A percentile compares a stretch with the other conserved stretches of the same genome.
These are phyloP conservation scores for Neonectria punicea DNA, from an alignment of 2,329 filamentous ascomycete genomes.

Conservation along the genomic window DNA sequence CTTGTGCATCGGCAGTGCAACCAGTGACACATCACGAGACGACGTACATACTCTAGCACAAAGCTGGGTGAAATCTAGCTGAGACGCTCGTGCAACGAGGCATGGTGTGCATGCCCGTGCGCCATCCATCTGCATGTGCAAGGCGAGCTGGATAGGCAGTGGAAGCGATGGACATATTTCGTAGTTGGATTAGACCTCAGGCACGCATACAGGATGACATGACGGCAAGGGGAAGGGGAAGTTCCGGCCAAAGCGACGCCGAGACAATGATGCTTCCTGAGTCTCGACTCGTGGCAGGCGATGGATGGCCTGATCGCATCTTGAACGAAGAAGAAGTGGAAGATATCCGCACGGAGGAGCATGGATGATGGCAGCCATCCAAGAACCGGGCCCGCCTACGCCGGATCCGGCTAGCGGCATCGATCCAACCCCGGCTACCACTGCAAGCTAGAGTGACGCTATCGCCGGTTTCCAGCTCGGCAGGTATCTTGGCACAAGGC, in stretches of 20 bases:
- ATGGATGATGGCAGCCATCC: not conserved
- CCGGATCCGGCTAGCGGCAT: conserved; percentile 8
- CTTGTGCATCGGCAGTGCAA: conserved; percentile 25
- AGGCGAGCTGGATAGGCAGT: not conserved
- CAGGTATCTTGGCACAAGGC: not conserved
- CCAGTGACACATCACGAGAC: conserved; percentile 27
- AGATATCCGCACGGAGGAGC: not conserved
- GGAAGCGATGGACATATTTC: not conserved
- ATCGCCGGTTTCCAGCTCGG: conserved; percentile 1
- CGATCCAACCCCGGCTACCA: not conserved
- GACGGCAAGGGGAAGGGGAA: not conserved
- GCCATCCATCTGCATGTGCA: conserved; percentile 4
- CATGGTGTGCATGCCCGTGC: conserved; percentile 20
- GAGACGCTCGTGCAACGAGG: conserved; percentile 33
- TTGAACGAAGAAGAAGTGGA: too few species aligned
- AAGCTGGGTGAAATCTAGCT: conserved; percentile 29
- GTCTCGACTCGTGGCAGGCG: not conserved
- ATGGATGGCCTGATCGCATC: not conserved
- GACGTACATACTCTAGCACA: conserved; percentile 14
- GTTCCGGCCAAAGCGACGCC: not conserved
- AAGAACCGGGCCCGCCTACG: not conserved
- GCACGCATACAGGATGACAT: not conserved
- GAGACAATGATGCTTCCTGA: not conserved
- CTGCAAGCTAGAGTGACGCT: not conserved
- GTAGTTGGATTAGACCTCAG: not conserved